These are phyloP conservation scores for Malus orientalis DNA, from an alignment of 306 rosid species.

Conservation along the genomic window DNA sequence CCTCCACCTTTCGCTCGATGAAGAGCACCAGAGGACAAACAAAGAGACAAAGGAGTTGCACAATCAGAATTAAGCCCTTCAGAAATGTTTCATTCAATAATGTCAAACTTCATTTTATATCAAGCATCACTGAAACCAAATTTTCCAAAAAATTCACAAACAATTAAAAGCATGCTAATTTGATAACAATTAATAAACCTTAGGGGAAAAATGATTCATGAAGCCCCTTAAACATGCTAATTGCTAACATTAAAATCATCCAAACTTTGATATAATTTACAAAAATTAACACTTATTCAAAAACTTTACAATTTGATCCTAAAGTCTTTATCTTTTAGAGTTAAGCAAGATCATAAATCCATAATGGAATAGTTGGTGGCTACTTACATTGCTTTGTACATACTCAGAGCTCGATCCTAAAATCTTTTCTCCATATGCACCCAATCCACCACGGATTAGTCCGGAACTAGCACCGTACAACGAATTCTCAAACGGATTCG, in stretches of 20 bases:
- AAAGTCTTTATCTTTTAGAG: neutral
- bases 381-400: conserved; percentile 95
- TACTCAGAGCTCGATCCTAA: conserved; percentile 94
- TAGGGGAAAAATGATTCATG: neutral
- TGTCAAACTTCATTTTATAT: neutral
- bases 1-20: neutral
- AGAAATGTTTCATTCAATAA: neutral
- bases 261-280: neutral
- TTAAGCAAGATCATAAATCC: neutral
- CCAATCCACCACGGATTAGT: conserved; percentile 86
- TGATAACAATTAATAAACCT: neutral
- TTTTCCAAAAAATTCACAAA: no score
- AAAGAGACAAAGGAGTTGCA: neutral
- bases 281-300: neutral
- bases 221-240: neutral
- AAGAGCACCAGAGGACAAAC: neutral
- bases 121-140: no score
- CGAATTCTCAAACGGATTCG: conserved; percentile 81
- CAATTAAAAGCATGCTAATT: neutral
- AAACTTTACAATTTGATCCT: neutral
- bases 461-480: conserved; percentile 95
- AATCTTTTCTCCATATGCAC: conserved; percentile 92
- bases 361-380: neutral
- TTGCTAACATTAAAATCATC: neutral
- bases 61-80: neutral